Evolutionary conservation across 257 asterid species (phyloP), one percentile per base, ranked within the genome.

Genomic region (Echites panduratus): DNA sequence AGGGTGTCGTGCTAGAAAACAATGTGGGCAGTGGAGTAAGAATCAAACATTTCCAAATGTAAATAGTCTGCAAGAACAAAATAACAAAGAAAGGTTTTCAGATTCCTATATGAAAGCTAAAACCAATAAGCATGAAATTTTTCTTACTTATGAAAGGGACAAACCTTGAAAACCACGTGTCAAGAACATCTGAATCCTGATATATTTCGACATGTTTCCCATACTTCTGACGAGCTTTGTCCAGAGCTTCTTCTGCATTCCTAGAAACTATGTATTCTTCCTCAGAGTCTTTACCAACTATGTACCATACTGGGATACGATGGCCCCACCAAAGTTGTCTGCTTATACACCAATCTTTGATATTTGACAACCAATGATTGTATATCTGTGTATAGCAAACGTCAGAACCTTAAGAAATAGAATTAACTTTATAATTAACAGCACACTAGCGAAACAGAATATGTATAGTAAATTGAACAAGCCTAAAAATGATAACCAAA

Each of bases 271-370:
- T 83, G 81, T 88, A 94, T 68, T 89, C 96, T 67, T 91, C 97
- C 72, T 91, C 96, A 75, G 84, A 77, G 78, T 94, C 92, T 84
- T 91, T 89, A 74, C 97, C 99, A 53, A 76, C 91, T 80, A 91
- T 80, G 78, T 94, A 94, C 99, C 97, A 94, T 70, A 94, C 99
- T 41, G 99, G 99, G 79, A 94, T 91, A 20, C 96, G 96, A 75
- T 94, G 99, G 58, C 99, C 99, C 99, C 99, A 94, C 99, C 99
- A 94, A 27, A 91, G 85, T 81, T 94, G 99, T 80, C 99, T 82
- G 88, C 99, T 94, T 78, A 94, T 94, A 78, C 99, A 94, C 99
- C 99, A 94, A 84, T 94, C 97, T 82, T 94, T 94, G 88, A 94
- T 94, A 77, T 94, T 91, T 48, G 97, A 89, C 61, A 94, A 86